Conservation (phyloP, 345 rosid genomes). For the Gossypium raimondii region DNA sequence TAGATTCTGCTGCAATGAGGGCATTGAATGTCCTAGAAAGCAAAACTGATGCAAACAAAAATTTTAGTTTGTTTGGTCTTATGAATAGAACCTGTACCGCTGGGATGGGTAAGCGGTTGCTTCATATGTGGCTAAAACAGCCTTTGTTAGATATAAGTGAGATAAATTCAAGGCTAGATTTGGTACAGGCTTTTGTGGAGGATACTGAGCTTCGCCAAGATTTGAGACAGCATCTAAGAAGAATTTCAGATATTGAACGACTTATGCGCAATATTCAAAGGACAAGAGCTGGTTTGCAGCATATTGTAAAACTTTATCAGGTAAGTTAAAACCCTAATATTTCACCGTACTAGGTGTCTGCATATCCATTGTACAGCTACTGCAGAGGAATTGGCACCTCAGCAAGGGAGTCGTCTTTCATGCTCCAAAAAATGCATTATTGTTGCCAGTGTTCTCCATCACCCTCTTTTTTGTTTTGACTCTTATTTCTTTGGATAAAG, state of each 20-base stretch:
- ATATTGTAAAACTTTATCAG: slow-evolving; percentile 91
- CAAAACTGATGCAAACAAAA: slow-evolving; percentile 92
- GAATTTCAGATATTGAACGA: slow-evolving; percentile 82
- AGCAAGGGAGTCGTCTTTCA: neutral
- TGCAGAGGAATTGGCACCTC: neutral
- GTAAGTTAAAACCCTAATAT: slow-evolving; percentile 28
- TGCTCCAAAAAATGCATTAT: neutral
- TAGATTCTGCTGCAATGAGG: slow-evolving; percentile 93
- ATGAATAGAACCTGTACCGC: slow-evolving; percentile 97
- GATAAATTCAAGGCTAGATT: slow-evolving; percentile 72
- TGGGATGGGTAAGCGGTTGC: slow-evolving; percentile 95
- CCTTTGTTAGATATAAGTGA: slow-evolving; percentile 74
- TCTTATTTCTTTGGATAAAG: neutral
- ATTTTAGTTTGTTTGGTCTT: slow-evolving; percentile 92
- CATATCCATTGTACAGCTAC: neutral
- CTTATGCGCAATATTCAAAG: slow-evolving; percentile 60
- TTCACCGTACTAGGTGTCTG: neutral
- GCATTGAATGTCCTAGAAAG: slow-evolving; percentile 93
- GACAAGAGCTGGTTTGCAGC: slow-evolving; percentile 76
- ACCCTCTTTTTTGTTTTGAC: neutral
- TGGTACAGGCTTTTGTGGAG: slow-evolving; percentile 91
- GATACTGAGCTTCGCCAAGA: slow-evolving; percentile 84
- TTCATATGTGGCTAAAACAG: slow-evolving; percentile 94
- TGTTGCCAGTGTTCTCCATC: neutral
- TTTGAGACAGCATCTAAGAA: slow-evolving; percentile 89